phyloP scores from a whole-genome alignment of 2,329 filamentous ascomycete species.

The Metarhizium album region DNA sequence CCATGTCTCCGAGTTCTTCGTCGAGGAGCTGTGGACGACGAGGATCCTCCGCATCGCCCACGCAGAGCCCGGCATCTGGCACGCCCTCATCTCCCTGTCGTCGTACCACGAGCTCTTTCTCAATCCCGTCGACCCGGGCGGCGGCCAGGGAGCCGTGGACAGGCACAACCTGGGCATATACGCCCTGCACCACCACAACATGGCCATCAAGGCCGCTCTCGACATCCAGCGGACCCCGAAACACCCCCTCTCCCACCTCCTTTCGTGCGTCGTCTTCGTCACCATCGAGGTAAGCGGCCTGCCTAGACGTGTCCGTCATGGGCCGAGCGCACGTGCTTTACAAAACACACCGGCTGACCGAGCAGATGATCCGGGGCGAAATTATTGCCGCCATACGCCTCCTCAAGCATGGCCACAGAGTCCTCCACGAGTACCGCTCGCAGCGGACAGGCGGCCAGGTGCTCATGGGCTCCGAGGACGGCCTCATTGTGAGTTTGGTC shows the following conservation, averaged over 20 bases:
- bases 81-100: neutral
- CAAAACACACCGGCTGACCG: no score
- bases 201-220: neutral
- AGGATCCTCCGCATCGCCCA: neutral
- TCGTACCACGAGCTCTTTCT: neutral
- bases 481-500: no score
- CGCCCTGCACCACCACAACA: slow-evolving; percentile 1
- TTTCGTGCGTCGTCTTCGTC: slow-evolving; percentile 1
- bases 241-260: neutral
- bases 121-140: neutral
- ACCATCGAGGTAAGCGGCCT: neutral
- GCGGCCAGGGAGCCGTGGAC: neutral
- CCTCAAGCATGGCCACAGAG: neutral
- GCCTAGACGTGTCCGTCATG: neutral
- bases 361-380: slow-evolving; percentile 1
- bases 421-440: neutral
- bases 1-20: neutral
- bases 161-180: neutral
- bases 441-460: no score
- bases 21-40: neutral
- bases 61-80: slow-evolving; percentile 1
- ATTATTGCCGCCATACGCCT: neutral
- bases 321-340: no score
- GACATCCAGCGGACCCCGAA: neutral
- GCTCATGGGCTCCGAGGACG: no score